phyloP scores from a whole-genome alignment of 2,329 filamentous ascomycete genomes.

The Talaromyces sp. region DNA sequence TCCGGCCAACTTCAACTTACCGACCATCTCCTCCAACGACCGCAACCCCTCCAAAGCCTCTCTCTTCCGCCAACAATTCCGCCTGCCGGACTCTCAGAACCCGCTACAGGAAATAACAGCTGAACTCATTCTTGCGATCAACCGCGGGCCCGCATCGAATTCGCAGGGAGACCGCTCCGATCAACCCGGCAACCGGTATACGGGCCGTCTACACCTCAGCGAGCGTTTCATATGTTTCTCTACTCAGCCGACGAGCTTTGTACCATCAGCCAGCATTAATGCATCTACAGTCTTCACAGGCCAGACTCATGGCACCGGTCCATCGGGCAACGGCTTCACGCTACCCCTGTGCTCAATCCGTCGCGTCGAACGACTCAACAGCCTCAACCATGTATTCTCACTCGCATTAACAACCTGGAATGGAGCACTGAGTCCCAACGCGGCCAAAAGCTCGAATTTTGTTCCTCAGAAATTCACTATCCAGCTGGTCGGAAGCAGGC shows the following conservation, averaged over 20 bases:
- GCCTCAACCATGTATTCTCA: conserved; percentile 86
- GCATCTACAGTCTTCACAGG: conserved; percentile 84
- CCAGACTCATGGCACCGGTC: conserved; percentile 87
- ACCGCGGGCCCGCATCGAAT: conserved; percentile 22
- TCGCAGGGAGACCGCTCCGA: conserved; percentile 63
- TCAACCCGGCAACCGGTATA: conserved; percentile 75
- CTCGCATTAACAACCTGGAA: conserved; percentile 96
- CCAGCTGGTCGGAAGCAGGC: conserved; percentile 82
- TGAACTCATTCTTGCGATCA: conserved; percentile 79
- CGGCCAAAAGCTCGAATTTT: conserved; percentile 51
- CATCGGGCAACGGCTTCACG: conserved; percentile 92
- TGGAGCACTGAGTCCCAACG: conserved; percentile 55
- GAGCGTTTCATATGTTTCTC: conserved; percentile 97
- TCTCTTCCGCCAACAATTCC: conserved; percentile 94
- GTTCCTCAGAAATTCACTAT: conserved; percentile 85
- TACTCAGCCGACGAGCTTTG: conserved; percentile 83
- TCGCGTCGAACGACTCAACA: conserved; percentile 87
- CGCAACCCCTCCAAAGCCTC: conserved; percentile 84
- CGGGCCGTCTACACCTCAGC: conserved; percentile 87
- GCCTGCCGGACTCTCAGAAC: conserved; percentile 85
- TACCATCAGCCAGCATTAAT: conserved; percentile 72
- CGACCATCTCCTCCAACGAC: conserved; percentile 69
- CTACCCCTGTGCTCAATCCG: conserved; percentile 88
- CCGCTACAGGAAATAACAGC: conserved; percentile 95
- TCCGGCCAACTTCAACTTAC: conserved; percentile 72